A percentile compares a stretch with the other conserved stretches of the same genome.
These are phyloP conservation scores for Metarhizium sp. DNA, from an alignment of 2,329 filamentous ascomycete genomes.

Conservation along the genomic window DNA sequence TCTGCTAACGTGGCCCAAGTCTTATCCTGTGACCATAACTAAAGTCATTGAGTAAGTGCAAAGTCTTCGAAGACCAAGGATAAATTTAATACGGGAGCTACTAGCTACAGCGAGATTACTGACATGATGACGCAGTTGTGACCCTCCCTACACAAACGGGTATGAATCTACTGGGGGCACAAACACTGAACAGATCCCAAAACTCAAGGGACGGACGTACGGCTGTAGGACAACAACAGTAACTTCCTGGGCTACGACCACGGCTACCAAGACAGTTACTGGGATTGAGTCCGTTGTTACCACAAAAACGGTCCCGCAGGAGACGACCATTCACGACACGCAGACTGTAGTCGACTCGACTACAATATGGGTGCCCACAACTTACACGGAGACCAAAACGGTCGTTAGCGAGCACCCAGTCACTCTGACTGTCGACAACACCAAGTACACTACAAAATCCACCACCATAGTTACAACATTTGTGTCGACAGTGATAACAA, in stretches of 20 bases:
- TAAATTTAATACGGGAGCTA: no score
- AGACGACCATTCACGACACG: constrained; percentile 6
- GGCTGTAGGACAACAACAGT: constrained; percentile 10
- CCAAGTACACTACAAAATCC: constrained; percentile 6
- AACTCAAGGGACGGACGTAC: constrained; percentile 1
- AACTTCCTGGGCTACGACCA: constrained; percentile 13
- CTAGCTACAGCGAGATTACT: background rate
- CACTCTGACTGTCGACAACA: constrained; percentile 10
- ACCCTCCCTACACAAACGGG: background rate
- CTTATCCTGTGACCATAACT: constrained; percentile 14
- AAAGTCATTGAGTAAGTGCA: constrained; percentile 8
- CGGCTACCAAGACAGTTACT: constrained; percentile 9
- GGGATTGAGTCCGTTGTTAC: constrained; percentile 5
- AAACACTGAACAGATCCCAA: background rate
- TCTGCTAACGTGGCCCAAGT: constrained; percentile 9
- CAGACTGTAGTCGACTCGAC: constrained; percentile 6
- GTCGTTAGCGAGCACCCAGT: constrained; percentile 8
- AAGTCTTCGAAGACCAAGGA: background rate
- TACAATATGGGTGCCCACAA: constrained; percentile 11
- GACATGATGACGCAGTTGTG: background rate
- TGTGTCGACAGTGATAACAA: constrained; percentile 8
- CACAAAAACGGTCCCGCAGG: constrained; percentile 8
- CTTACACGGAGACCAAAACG: constrained; percentile 7
- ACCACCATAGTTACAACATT: constrained; percentile 7
- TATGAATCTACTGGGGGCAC: background rate